phyloP scores from a whole-genome alignment of 2,329 filamentous ascomycete species.

The Fusarium sp. region DNA sequence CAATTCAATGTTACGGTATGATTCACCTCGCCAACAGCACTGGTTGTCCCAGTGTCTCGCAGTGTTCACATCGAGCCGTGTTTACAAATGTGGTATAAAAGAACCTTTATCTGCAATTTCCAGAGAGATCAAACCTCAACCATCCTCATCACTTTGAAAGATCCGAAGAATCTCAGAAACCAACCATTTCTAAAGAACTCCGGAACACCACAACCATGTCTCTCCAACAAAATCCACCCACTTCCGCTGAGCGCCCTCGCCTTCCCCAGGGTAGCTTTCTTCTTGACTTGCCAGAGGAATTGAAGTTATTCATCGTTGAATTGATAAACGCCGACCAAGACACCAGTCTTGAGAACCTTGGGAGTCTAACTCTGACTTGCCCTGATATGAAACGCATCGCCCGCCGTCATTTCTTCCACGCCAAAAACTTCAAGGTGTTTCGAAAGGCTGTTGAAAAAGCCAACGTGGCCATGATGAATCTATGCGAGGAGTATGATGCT shows the following conservation, averaged over 20 bases:
- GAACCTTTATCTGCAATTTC: neutral
- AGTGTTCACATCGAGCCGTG: neutral
- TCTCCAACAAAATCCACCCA: neutral
- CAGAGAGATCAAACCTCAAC: neutral
- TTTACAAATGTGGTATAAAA: neutral
- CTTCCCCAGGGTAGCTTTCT: neutral
- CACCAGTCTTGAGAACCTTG: neutral
- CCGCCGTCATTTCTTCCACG: neutral
- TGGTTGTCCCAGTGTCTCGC: neutral
- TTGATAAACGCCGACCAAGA: neutral
- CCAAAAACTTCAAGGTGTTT: neutral
- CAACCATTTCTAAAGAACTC: neutral
- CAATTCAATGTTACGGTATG: too few species aligned
- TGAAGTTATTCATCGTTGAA: neutral
- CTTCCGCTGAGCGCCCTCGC: neutral
- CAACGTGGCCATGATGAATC: neutral
- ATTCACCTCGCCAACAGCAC: neutral
- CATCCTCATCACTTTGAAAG: neutral
- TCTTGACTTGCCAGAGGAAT: constrained; percentile 3
- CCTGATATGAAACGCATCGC: neutral
- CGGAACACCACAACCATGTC: neutral
- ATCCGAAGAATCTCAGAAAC: neutral
- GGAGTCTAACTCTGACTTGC: constrained; percentile 1
- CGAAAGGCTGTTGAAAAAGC: neutral
- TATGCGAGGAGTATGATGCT: neutral